A percentile compares a stretch with the other conserved stretches of the same genome.
Conservation (phyloP, 2,329 filamentous ascomycete species). For the Colletotrichum graminicola region DNA sequence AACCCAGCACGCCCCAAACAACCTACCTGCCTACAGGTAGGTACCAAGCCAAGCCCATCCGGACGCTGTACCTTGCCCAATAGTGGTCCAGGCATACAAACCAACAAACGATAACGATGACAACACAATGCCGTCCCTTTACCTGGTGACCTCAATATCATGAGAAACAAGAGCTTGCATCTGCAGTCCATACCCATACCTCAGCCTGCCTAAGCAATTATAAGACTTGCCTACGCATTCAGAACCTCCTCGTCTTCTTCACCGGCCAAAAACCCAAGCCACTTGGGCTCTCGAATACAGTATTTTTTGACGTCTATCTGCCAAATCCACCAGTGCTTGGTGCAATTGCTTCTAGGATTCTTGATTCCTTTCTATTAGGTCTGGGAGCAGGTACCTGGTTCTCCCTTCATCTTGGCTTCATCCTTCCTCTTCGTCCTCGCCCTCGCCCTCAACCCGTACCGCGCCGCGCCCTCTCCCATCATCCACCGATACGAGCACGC, state of each 20-base stretch:
- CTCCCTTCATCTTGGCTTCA: conserved; percentile 2
- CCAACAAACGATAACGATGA: conserved; percentile 25
- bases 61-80: background rate
- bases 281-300: background rate
- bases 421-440: background rate
- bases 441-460: conserved; percentile 18
- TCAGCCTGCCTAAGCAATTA: background rate
- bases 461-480: conserved; percentile 22
- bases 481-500: conserved; percentile 40
- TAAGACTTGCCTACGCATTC: background rate
- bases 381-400: background rate
- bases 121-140: conserved; percentile 23
- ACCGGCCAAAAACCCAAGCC: conserved; percentile 1
- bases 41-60: background rate
- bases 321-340: background rate
- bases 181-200: background rate
- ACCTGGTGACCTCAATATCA: background rate
- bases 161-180: conserved; percentile 6
- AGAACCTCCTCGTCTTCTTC: conserved; percentile 19
- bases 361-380: conserved; percentile 11
- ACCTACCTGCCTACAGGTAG: background rate
- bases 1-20: conserved; percentile 10
- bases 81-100: background rate
- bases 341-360: conserved; percentile 1
- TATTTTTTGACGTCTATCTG: conserved; percentile 6